Percentiles rank a stretch among this genome's conserved stretches.
These are phyloP conservation scores for Rosellinia necatrix DNA, from an alignment of 2,329 filamentous ascomycete genomes.

Conservation along the genomic window DNA sequence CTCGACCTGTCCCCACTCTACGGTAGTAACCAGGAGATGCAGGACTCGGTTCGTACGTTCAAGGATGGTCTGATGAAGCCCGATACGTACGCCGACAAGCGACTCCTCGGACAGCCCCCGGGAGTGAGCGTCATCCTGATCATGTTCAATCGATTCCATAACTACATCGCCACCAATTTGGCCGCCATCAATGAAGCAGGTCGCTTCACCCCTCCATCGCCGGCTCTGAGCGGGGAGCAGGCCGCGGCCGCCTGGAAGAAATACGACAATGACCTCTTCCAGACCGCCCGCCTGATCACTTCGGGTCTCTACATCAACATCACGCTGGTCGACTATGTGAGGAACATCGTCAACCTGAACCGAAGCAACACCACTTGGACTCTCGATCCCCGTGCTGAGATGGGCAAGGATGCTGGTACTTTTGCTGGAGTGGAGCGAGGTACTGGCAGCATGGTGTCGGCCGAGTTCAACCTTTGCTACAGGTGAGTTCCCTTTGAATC, in stretches of 20 bases:
- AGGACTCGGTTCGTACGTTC: conserved; percentile 70
- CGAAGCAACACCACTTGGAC: conserved; percentile 78
- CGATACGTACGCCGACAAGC: conserved; percentile 72
- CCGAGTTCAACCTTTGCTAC: conserved; percentile 88
- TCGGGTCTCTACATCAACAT: conserved; percentile 80
- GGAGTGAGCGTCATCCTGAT: conserved; percentile 73
- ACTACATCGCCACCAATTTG: conserved; percentile 79
- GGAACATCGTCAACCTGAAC: conserved; percentile 76
- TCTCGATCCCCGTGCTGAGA: conserved; percentile 74
- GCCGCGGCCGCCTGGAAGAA: conserved; percentile 63
- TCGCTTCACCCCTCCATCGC: conserved; percentile 71
- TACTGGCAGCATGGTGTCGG: conserved; percentile 81
- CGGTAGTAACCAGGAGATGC: conserved; percentile 68
- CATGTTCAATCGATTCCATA: conserved; percentile 87
- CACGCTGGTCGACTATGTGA: conserved; percentile 76
- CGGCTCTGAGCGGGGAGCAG: conserved; percentile 54
- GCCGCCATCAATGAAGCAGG: conserved; percentile 84
- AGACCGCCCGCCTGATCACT: conserved; percentile 76
- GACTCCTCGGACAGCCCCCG: conserved; percentile 72
- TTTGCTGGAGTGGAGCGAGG: conserved; percentile 67
- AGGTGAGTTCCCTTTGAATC: conserved; percentile 51
- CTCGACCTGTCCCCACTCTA: conserved; percentile 74
- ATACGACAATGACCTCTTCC: conserved; percentile 78
- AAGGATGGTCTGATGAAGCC: conserved; percentile 73
- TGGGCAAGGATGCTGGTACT: conserved; percentile 59